Percentiles rank a stretch among this genome's conserved stretches.
These are phyloP conservation scores for Arthroderma sp. DNA, from an alignment of 2,329 filamentous ascomycete species.

Conservation along the genomic window DNA sequence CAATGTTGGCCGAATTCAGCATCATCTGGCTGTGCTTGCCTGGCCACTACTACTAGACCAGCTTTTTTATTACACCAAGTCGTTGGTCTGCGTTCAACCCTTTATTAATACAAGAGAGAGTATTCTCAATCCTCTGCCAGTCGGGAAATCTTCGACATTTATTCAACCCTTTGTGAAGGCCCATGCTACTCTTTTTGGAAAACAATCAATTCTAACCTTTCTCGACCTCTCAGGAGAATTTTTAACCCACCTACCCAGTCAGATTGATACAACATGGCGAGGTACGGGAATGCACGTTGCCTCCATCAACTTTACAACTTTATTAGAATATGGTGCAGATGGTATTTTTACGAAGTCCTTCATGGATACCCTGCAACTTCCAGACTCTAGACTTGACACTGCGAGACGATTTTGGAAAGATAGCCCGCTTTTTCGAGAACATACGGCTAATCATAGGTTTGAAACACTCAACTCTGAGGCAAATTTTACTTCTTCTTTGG, in stretches of 20 bases:
- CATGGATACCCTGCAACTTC: constrained; percentile 8
- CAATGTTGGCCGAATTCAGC: constrained; percentile 64
- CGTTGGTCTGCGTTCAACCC: constrained; percentile 41
- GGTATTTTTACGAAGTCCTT: constrained; percentile 23
- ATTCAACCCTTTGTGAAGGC: constrained; percentile 34
- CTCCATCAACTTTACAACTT: constrained; percentile 41
- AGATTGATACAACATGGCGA: constrained; percentile 38
- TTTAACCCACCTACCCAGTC: constrained; percentile 34
- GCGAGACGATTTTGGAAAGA: too few relatives aligned
- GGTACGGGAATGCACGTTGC: constrained; percentile 43
- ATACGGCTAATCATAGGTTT: constrained; percentile 12
- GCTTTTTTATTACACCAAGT: constrained; percentile 47
- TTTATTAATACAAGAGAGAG: constrained; percentile 46
- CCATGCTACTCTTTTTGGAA: constrained; percentile 38
- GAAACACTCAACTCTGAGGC: constrained; percentile 3
- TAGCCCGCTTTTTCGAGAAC: too few relatives aligned
- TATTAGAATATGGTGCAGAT: constrained; percentile 42
- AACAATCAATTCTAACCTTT: constrained; percentile 25
- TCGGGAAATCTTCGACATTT: constrained; percentile 15
- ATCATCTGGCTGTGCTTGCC: constrained; percentile 63
- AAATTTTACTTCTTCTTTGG: constrained; percentile 12
- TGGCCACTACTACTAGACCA: constrained; percentile 45
- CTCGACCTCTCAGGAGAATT: constrained; percentile 28
- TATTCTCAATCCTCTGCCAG: constrained; percentile 42
- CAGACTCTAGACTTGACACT: constrained; percentile 8